These are phyloP conservation scores for Termitomyces sp. DNA, from an alignment of 1,284 basidiomycete genomes.

Conservation along the genomic window DNA sequence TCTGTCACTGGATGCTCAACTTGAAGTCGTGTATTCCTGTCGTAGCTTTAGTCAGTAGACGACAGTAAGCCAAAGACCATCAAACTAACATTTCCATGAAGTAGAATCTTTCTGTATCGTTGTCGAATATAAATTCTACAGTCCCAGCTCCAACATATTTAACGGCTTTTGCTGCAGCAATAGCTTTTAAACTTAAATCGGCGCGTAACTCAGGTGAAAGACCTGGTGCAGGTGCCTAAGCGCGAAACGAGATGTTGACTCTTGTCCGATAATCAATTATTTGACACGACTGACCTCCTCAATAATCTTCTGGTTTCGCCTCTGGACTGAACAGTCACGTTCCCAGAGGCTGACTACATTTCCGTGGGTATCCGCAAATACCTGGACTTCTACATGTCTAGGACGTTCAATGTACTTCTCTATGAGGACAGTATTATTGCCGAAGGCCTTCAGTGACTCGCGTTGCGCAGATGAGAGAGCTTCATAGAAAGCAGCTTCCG, in stretches of 20 bases:
- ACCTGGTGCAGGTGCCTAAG: constrained; percentile 85
- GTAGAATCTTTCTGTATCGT: constrained; percentile 78
- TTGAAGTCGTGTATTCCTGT: constrained; percentile 88
- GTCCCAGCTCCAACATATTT: constrained; percentile 89
- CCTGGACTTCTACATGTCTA: constrained; percentile 86
- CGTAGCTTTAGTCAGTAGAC: background rate
- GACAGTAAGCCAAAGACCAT: constrained; percentile 4
- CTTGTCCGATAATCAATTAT: background rate
- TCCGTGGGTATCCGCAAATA: constrained; percentile 78
- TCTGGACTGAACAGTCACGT: constrained; percentile 91
- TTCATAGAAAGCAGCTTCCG: constrained; percentile 64
- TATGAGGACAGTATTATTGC: constrained; percentile 80
- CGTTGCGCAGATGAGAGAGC: constrained; percentile 81
- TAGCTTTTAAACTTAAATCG: constrained; percentile 82
- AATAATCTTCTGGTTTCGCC: constrained; percentile 93
- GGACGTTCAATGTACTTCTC: constrained; percentile 85
- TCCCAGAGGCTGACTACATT: constrained; percentile 87
- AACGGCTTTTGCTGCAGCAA: constrained; percentile 88
- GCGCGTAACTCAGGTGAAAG: constrained; percentile 70
- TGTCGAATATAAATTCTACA: constrained; percentile 93
- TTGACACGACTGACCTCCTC: constrained; percentile 59
- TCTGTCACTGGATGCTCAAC: constrained; percentile 96
- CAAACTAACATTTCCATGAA: constrained; percentile 86
- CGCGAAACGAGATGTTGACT: background rate
- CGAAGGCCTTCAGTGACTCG: constrained; percentile 83